A percentile compares a stretch with the other conserved stretches of the same genome.
Conservation (phyloP, 768 basidiomycete genomes). For the Lyophyllum shimeji region DNA sequence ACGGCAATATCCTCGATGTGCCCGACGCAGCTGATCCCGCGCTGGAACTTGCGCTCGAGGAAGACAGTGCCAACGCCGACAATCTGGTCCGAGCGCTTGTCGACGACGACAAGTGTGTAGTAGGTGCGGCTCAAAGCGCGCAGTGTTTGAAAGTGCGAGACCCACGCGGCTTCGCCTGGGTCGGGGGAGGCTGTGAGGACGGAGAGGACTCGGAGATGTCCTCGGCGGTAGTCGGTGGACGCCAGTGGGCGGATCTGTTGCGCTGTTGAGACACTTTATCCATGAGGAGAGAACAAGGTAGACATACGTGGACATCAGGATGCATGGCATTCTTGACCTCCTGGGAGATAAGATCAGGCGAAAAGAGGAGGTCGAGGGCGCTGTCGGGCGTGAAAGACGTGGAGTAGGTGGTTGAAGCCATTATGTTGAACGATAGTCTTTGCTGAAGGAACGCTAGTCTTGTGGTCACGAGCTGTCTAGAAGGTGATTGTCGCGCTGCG, state of each 20-base stretch:
- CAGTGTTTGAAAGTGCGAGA: constrained; percentile 62
- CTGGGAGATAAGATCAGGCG: constrained; percentile 65
- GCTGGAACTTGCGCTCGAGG: constrained; percentile 92
- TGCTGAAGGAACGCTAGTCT: neutral
- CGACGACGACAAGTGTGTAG: constrained; percentile 82
- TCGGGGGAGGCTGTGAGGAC: constrained; percentile 75
- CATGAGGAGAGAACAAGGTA: too few relatives aligned
- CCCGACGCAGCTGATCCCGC: constrained; percentile 82
- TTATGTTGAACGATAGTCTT: constrained; percentile 7
- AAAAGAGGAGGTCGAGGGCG: constrained; percentile 76
- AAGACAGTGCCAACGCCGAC: constrained; percentile 84
- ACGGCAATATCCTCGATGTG: constrained; percentile 99
- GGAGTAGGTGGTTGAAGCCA: constrained; percentile 12
- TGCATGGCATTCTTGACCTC: constrained; percentile 63
- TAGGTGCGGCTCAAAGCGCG: constrained; percentile 63
- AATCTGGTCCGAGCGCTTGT: constrained; percentile 71
- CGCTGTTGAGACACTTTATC: neutral
- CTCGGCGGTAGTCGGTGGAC: constrained; percentile 76
- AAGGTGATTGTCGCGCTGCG: neutral
- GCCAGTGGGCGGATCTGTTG: constrained; percentile 86
- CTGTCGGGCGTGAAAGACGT: constrained; percentile 55
- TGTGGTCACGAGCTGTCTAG: neutral
- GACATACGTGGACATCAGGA: constrained; percentile 43
- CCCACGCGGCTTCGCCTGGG: constrained; percentile 67
- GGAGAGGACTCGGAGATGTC: constrained; percentile 81